These are phyloP conservation scores for Nicotiana noctiflora DNA, from an alignment of 257 asterid genomes.

Conservation along the genomic window DNA sequence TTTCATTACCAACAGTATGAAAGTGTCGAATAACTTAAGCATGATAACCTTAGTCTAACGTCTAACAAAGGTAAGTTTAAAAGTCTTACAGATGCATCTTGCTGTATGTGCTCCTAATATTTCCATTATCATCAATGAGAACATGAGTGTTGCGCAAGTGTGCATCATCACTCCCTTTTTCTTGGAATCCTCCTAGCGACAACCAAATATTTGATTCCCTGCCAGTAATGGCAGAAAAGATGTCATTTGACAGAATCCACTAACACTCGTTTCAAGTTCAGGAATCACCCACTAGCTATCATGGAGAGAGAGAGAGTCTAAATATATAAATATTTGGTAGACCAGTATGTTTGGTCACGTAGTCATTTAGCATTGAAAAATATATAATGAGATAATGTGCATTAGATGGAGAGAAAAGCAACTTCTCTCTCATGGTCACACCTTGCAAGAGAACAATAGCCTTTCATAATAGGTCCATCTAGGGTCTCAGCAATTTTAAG, in stretches of 20 bases:
- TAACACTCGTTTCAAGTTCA: not conserved
- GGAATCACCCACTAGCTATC: not conserved
- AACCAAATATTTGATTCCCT: slow-evolving; percentile 83
- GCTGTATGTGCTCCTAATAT: slow-evolving; percentile 56
- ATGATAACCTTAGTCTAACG: not conserved
- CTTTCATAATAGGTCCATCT: slow-evolving; percentile 75
- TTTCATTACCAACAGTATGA: not conserved
- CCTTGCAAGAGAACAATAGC: slow-evolving; percentile 79
- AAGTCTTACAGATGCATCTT: slow-evolving; percentile 73
- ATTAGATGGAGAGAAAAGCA: not conserved
- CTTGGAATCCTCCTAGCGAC: slow-evolving; percentile 94
- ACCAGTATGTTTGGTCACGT: not conserved
- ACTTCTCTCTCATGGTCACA: slow-evolving; percentile 14
- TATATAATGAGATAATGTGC: not conserved
- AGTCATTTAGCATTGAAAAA: not conserved
- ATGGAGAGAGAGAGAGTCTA: not conserved
- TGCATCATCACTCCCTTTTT: slow-evolving; percentile 68
- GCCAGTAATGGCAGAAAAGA: slow-evolving; percentile 16
- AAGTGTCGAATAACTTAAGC: not conserved
- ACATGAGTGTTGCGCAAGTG: slow-evolving; percentile 81
- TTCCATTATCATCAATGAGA: slow-evolving; percentile 70
- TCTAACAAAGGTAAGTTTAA: slow-evolving; percentile 7
- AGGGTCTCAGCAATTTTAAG: slow-evolving; percentile 66
- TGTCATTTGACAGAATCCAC: slow-evolving; percentile 6
- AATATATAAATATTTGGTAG: no score